phyloP scores from a whole-genome alignment of 495 filamentous ascomycete species.

The Pyrenula massariospora region DNA sequence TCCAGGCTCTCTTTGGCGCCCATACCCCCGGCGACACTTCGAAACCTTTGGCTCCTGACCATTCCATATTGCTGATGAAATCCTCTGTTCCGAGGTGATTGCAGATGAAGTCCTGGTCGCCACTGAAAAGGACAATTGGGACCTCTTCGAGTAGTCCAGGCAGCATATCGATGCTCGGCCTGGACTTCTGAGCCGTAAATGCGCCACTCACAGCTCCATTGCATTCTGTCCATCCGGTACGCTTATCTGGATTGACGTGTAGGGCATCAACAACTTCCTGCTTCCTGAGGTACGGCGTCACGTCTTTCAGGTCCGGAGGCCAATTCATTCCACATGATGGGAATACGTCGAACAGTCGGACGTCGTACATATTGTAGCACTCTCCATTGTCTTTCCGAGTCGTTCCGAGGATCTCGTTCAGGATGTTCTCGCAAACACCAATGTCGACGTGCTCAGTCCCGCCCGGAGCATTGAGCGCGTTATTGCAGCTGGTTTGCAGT shows the following conservation, averaged over 20 bases:
- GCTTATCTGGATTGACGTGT: conserved; percentile 71
- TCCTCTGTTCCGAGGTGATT: conserved; percentile 93
- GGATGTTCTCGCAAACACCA: conserved; percentile 56
- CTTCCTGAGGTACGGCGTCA: conserved; percentile 76
- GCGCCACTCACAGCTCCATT: conserved; percentile 56
- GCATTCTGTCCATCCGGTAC: conserved; percentile 87
- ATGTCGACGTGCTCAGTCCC: conserved; percentile 54
- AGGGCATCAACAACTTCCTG: conserved; percentile 70
- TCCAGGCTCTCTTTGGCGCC: conserved; percentile 88
- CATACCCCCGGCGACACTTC: conserved; percentile 80
- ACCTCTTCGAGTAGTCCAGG: conserved; percentile 63
- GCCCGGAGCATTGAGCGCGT: conserved; percentile 38
- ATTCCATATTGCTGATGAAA: conserved; percentile 81
- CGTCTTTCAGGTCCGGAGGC: conserved; percentile 68
- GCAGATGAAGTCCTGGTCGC: conserved; percentile 89
- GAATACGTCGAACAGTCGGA: conserved; percentile 62
- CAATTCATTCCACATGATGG: conserved; percentile 89
- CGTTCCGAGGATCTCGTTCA: conserved; percentile 53
- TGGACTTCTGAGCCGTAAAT: conserved; percentile 57
- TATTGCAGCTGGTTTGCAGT: conserved; percentile 52
- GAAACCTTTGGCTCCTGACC: conserved; percentile 83
- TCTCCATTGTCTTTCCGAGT: conserved; percentile 40
- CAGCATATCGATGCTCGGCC: conserved; percentile 61
- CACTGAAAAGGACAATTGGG: conserved; percentile 78
- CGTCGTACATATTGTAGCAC: conserved; percentile 92